A percentile compares a stretch with the other conserved stretches of the same genome.
phyloP scores from a whole-genome alignment of 352 stramenopile species.

The Phytophthora colocasiae region DNA sequence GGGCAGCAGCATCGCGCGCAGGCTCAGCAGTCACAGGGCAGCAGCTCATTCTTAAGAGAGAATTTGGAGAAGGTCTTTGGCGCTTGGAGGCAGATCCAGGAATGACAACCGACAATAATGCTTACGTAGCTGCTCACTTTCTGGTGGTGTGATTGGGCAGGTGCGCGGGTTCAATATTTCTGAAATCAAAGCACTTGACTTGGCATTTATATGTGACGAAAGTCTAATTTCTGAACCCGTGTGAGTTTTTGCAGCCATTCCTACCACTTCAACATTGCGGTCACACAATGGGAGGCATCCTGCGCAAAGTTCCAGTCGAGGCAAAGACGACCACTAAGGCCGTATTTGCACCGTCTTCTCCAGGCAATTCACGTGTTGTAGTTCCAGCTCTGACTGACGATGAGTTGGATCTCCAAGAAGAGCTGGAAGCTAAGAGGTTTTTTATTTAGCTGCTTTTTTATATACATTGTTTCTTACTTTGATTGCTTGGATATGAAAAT shows the following conservation, averaged over 20 bases:
- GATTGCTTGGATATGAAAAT: not conserved
- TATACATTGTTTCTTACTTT: too few relatives aligned
- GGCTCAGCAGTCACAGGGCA: slow-evolving; percentile 78
- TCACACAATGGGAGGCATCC: slow-evolving; percentile 48
- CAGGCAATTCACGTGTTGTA: slow-evolving; percentile 23
- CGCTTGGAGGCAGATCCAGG: slow-evolving; percentile 12
- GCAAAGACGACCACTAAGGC: slow-evolving; percentile 18
- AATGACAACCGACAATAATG: slow-evolving; percentile 18
- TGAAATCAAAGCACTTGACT: slow-evolving; percentile 13
- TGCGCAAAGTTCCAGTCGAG: slow-evolving; percentile 40
- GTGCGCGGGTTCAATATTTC: slow-evolving; percentile 1
- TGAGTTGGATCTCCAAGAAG: slow-evolving; percentile 64
- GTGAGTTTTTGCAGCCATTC: slow-evolving; percentile 9
- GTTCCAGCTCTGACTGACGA: slow-evolving; percentile 41
- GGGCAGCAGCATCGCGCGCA: slow-evolving; percentile 46
- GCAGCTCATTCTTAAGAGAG: slow-evolving; percentile 65
- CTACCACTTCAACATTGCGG: slow-evolving; percentile 20
- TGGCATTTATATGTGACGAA: slow-evolving; percentile 20
- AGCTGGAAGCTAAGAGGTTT: slow-evolving; percentile 63
- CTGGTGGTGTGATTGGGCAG: slow-evolving; percentile 25
- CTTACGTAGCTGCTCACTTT: slow-evolving; percentile 1
- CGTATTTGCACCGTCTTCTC: slow-evolving; percentile 24
- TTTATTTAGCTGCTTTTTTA: not conserved
- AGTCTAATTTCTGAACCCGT: slow-evolving; percentile 23
- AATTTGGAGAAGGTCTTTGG: not conserved